phyloP scores from a whole-genome alignment of 225 moss, liverwort and hornwort genomes.

The Pseudisothecium myosuroides region DNA sequence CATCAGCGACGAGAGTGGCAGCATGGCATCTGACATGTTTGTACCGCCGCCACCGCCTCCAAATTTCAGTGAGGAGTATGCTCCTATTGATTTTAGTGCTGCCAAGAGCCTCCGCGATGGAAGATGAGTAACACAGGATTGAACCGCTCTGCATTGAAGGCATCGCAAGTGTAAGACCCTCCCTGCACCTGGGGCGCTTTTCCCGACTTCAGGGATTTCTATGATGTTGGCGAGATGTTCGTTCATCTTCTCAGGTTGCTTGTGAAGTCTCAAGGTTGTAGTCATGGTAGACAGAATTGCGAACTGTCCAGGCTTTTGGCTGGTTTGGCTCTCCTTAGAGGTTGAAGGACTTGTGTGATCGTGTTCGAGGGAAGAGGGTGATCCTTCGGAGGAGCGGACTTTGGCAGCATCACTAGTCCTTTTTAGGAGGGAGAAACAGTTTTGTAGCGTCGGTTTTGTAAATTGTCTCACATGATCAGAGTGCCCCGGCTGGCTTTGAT shows the following conservation, averaged over 20 bases:
- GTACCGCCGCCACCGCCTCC: conserved; percentile 16
- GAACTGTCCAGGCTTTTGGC: background rate
- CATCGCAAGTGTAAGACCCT: conserved; percentile 25
- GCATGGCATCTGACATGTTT: conserved; percentile 7
- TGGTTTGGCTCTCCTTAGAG: background rate
- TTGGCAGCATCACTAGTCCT: background rate
- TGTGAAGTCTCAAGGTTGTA: background rate
- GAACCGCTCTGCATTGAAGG: background rate
- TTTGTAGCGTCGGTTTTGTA: conserved; percentile 22
- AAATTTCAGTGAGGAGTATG: conserved; percentile 13
- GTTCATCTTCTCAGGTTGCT: background rate
- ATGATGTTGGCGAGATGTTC: background rate
- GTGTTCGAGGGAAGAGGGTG: background rate
- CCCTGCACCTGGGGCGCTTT: background rate
- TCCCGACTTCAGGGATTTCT: background rate
- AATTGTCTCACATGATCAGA: background rate
- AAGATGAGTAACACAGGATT: background rate
- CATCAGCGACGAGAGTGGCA: conserved; percentile 18
- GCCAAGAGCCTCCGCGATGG: conserved; percentile 8
- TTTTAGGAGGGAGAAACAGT: background rate
- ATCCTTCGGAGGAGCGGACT: background rate
- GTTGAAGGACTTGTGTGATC: background rate
- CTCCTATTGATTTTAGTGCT: conserved; percentile 19
- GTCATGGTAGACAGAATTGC: background rate
- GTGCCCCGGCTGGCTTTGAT: background rate